Evolutionary conservation across 805 yeast genomes (phyloP), one percentile per base, ranked within the genome.

Genomic region (Lachancea cidri): DNA sequence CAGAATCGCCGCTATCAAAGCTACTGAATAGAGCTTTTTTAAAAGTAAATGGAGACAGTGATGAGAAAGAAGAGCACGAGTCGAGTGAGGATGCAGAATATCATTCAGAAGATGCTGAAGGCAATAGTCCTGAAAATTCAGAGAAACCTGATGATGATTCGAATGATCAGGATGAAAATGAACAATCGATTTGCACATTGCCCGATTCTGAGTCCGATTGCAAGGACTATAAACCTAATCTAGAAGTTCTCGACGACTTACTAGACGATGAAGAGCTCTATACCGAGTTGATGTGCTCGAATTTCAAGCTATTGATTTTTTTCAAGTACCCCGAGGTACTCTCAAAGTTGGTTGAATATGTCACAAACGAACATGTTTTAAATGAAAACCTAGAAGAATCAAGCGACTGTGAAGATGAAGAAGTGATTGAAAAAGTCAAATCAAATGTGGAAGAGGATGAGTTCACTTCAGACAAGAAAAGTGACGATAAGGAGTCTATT

Each of bases 271-370:
- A 78, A 35, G 89, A 83, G 44, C 62, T 86, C 20, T 68, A 84
- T 19, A 84, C 84, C 43, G 93, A 86, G 57, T 66, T 86, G 29
- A 65, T 82, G 47, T 76, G 83, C 17, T 80, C 87, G 15, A 84
- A 84, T 59, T 73, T 81, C 34, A 82, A 83, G 56, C 72, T 93
- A 37, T 71, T 89, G 30, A 93, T 87, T 53, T 81, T 81, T 53
- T 68, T 93, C 41, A 73, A 91, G 47, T 86, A 85, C 55, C 88
- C 93, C 13, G 84, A 80, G 39, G 77, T 86, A 13, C 61, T 91
- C 45, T 73, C 70, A 39, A 77, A 78, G 42, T 72, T 91, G 43
- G 77, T 91, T 22, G 78, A 81, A 30, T 79, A 77, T 52, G 74
- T 88, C 32, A 77, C 79, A 11, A 58, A 62, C 16, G 72, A 67